phyloP scores from a whole-genome alignment of 495 filamentous ascomycete species.

The Rostrohypoxylon terebratum region DNA sequence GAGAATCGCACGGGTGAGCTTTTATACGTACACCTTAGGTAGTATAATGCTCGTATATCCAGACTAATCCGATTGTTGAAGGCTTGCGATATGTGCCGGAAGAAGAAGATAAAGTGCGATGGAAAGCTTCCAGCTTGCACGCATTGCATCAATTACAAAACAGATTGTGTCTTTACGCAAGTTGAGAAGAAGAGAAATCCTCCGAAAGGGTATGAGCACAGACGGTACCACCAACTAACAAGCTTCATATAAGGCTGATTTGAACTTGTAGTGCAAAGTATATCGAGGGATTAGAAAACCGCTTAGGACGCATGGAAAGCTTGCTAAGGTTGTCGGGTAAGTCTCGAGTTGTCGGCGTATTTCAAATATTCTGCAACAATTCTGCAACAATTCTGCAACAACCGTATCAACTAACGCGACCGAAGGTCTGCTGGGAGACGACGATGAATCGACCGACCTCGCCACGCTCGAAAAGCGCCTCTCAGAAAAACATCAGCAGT shows the following conservation, averaged over 20 bases:
- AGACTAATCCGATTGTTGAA: constrained; percentile 52
- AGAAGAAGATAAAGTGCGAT: constrained; percentile 99
- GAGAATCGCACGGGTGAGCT: constrained; percentile 86
- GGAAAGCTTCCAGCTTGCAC: constrained; percentile 95
- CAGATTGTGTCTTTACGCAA: constrained; percentile 95
- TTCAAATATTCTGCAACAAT: background rate
- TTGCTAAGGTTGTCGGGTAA: constrained; percentile 84
- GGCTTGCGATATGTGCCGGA: constrained; percentile 99
- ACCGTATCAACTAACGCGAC: constrained; percentile 12
- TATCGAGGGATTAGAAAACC: constrained; percentile 96
- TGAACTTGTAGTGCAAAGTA: constrained; percentile 78
- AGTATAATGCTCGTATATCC: background rate
- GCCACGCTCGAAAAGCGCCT: constrained; percentile 87
- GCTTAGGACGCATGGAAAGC: constrained; percentile 92
- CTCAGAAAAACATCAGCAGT: constrained; percentile 69
- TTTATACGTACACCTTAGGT: constrained; percentile 1
- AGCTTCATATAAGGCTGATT: constrained; percentile 36
- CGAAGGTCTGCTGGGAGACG: constrained; percentile 78
- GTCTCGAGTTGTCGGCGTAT: constrained; percentile 15
- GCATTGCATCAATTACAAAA: constrained; percentile 98
- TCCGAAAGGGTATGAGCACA: constrained; percentile 83
- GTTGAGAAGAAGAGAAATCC: constrained; percentile 99
- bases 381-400: background rate
- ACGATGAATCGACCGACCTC: constrained; percentile 88
- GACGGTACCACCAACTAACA: background rate